Evolutionary conservation across 345 rosid genomes (phyloP), one percentile per base, ranked within the genome.

Genomic region (Camelina neglecta): DNA sequence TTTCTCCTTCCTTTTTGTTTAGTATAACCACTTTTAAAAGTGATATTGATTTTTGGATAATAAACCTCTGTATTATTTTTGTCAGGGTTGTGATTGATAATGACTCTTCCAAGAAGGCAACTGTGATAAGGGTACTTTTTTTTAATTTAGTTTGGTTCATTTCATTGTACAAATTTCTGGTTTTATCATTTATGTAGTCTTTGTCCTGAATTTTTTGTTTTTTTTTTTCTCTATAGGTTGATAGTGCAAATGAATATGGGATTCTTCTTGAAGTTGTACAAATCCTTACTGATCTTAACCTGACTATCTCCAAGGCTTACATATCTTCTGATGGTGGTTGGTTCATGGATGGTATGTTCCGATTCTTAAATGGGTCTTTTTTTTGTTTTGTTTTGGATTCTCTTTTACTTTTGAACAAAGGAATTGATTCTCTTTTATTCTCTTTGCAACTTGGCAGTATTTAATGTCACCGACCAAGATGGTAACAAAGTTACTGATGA

Each of bases 271-370:
- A 95, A 74, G 97, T 95, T 74, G 97, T 95, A 6, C 99, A 92
- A 80, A 82, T 92, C 72, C 93, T 95, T 60, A 87, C 97, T 75
- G 99, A 95, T 84, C 93, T 90, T 69, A 87, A 92, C 81, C 96
- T 95, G 36, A 84, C 84, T 78, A 82, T 95, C 45, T 75, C 83
- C 24, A 95, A 95, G 76, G 97, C 97, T 50, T 92, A 95, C 81
- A 92, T 95, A 29, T 90, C 97, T 36, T 92, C 99, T 78, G 99
- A 95, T 84, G 93, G 97, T 56, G 90, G 90, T 64, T 95, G 99
- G 99, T 89, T 95, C 79, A 95, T 95, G 99, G 99, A 95, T 82
- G 99, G 98, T 92, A 79, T 74, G 77, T 63, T 60, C 20, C 69
- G 44, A 4, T 48, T 51, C 9, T 16, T 13, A 1, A n/a, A 2